phyloP scores from a whole-genome alignment of 2,329 filamentous ascomycete species.

The Monosporascus sp. region DNA sequence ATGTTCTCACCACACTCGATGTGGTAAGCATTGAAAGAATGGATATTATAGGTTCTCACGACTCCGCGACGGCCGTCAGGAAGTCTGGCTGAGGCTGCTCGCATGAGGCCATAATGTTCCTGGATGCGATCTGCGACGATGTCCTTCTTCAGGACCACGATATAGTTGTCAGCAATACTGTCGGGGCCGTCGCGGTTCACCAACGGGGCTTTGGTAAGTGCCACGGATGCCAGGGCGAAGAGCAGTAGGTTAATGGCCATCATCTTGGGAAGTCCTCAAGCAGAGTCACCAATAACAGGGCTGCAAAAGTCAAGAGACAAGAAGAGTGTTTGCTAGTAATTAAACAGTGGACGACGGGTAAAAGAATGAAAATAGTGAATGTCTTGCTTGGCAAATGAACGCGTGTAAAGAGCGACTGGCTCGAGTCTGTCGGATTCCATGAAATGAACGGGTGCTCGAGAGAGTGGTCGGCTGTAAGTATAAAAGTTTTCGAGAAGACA shows the following conservation, averaged over 20 bases:
- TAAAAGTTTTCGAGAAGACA: too few relatives aligned
- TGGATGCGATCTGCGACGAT: slow-evolving; percentile 5
- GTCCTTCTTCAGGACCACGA: slow-evolving; percentile 18
- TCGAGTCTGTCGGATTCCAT: neutral
- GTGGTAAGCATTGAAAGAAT: slow-evolving; percentile 18
- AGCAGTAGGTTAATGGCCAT: slow-evolving; percentile 6
- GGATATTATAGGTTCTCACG: slow-evolving; percentile 15
- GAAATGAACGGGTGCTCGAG: neutral
- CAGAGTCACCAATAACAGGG: neutral
- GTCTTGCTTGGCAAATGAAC: neutral
- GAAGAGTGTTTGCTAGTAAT: neutral
- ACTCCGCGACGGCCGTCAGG: slow-evolving; percentile 11
- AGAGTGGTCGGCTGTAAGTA: neutral
- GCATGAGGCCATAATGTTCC: slow-evolving; percentile 12
- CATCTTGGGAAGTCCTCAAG: slow-evolving; percentile 7
- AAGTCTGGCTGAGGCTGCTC: slow-evolving; percentile 4
- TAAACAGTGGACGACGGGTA: neutral
- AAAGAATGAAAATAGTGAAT: neutral
- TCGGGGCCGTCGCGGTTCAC: slow-evolving; percentile 9
- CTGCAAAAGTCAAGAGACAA: neutral
- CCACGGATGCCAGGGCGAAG: slow-evolving; percentile 6
- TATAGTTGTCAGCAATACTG: slow-evolving; percentile 18
- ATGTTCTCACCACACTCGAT: slow-evolving; percentile 18
- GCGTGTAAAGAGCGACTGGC: neutral
- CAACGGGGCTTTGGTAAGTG: slow-evolving; percentile 14